Percentiles rank a stretch among this genome's conserved stretches.
Conservation (phyloP, 306 rosid genomes). For the Mimosa bimucronata region DNA sequence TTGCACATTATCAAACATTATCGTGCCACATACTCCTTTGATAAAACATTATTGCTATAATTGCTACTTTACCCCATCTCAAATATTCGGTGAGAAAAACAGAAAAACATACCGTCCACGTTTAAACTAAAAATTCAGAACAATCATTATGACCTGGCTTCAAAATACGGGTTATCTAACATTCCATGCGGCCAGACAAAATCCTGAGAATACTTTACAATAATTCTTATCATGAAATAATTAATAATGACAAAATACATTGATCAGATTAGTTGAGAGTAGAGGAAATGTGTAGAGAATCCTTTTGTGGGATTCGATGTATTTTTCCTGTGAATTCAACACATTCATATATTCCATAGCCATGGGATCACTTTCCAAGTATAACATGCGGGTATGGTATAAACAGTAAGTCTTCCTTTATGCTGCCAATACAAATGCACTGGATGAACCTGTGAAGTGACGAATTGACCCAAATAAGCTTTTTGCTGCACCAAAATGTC, state of each 20-base stretch:
- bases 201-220: background rate
- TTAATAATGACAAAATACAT: slow-evolving; percentile 3
- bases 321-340: background rate
- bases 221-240: background rate
- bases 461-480: slow-evolving; percentile 59
- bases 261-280: background rate
- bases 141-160: too few species aligned
- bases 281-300: background rate
- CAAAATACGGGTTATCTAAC: background rate
- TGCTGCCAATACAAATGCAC: slow-evolving; percentile 69
- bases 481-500: slow-evolving; percentile 90
- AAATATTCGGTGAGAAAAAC: background rate
- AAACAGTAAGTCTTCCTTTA: slow-evolving; percentile 39
- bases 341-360: slow-evolving; percentile 17
- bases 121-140: too few species aligned
- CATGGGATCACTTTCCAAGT: background rate
- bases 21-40: too few species aligned
- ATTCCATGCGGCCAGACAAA: background rate
- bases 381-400: background rate
- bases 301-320: slow-evolving; percentile 11
- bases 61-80: too few species aligned
- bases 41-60: too few species aligned
- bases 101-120: too few species aligned
- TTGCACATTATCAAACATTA: too few species aligned
- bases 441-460: slow-evolving; percentile 85